Evolutionary conservation across 805 yeast species (phyloP), one percentile per base, ranked within the genome.

Genomic region (Spathaspora girioi): DNA sequence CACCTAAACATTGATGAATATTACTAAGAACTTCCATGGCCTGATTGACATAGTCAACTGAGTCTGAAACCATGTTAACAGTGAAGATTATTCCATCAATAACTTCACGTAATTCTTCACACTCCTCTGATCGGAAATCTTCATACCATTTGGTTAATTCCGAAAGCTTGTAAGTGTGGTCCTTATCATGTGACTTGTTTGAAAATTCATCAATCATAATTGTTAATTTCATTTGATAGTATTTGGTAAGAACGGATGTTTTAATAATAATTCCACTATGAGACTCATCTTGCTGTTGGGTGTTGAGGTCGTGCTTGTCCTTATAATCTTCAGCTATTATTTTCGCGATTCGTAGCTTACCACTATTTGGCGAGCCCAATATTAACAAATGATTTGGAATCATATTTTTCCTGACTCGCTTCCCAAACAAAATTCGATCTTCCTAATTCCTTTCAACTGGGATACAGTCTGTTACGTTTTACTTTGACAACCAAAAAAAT

Each of bases 31-130:
- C 38, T 1, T 56, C 64, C 20, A 67, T 49, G 14, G 63, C 54
- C 29, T 47, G n/a, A 7, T 56, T 59, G 5, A 69, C 48, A 48
- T 57, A 59, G 19, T 62, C 68, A 2, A 53, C 45, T 10, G 62
- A 59, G 17, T 56, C 60, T 6, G 50, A 32, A 9, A 55, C 56
- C 43, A 68, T 47, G 52, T 71, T 67, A 12, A 79, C 38, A 0
- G 80, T 73, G 52, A 78, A 63, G 2, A 80, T 62, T 10, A 79
- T 27, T 1, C 84, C 84, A 43, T 75, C 78, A 2, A 80, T 42
- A 1, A 60, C 75, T 18, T 75, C 79, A 23, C 84, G 61, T 32
- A 80, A 58, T 49, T 78, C 83, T 20, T 52, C 57, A 51, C 62
- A 67, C 38, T 78, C 81, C 0, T 57, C 65, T 0, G 63, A 49